Percentiles rank a stretch among this genome's conserved stretches.
These are phyloP conservation scores for Periconia sp. DNA, from an alignment of 2,329 filamentous ascomycete species.

Conservation along the genomic window DNA sequence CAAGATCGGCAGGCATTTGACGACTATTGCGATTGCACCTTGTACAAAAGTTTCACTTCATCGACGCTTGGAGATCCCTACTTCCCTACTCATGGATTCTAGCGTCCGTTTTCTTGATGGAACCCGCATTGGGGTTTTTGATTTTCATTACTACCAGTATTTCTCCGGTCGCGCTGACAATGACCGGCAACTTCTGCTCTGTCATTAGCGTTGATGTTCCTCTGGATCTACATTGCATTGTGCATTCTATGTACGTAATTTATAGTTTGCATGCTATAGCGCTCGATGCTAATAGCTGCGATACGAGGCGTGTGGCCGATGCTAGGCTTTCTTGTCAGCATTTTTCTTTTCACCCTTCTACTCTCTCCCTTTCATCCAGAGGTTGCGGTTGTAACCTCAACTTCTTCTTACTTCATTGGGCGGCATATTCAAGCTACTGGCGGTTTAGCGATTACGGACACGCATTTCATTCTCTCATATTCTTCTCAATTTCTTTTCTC, in stretches of 20 bases:
- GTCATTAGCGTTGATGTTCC: neutral
- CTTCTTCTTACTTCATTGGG: neutral
- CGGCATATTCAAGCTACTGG: neutral
- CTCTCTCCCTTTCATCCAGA: neutral
- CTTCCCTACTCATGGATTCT: neutral
- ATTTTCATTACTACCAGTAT: neutral
- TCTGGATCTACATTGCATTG: neutral
- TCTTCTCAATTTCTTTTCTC: neutral
- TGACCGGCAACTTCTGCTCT: neutral
- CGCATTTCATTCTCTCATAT: neutral
- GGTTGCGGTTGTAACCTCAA: neutral
- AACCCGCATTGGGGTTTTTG: neutral
- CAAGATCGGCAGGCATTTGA: neutral
- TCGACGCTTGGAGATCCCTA: neutral
- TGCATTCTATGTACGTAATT: slow-evolving; percentile 16
- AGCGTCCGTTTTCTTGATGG: neutral
- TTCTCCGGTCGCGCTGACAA: neutral
- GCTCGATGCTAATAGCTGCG: neutral
- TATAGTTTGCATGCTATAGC: slow-evolving; percentile 7
- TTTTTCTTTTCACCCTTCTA: neutral
- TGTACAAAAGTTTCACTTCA: slow-evolving; percentile 10
- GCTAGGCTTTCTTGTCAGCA: neutral
- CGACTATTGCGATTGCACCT: neutral
- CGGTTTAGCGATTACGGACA: slow-evolving; percentile 3
- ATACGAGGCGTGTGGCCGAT: neutral